Base-by-base conservation (phyloP, 495 filamentous ascomycete species). In the Zalerion maritima region DNA sequence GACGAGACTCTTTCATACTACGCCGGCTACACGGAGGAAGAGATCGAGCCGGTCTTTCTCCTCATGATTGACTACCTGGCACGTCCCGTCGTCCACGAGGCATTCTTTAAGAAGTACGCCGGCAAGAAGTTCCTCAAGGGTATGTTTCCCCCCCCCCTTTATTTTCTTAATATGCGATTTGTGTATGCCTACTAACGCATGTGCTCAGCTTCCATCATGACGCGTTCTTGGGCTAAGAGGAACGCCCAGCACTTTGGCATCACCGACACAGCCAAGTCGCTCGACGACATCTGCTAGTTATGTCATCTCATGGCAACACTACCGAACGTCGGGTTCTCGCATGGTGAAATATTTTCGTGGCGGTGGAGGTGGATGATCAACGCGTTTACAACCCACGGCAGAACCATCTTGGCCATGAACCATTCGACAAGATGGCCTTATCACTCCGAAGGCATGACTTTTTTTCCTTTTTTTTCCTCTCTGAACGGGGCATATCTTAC, bases 71-170 rank as follows among this genome's bases (percentile, higher is more conserved):
- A 96, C 47, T 96, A 96, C 46, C 73, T 96, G 19, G 76, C 74
- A 33, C 70, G 75, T 6, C 89, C 91, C 18, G 82, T 94, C 24
- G 67, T 68, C 21, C 89, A 96, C 42, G 84, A 94, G 53, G 89
- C 91, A 11, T 96, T 97, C 69, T 96, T 92, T 67, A 89, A 87
- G 67, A 97, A 97, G 52, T 97, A 97, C 47, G 89, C 91, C 10
- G 89, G 83, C 69, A 96, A 94, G 64, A 92, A 87, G 55, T 97
- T 94, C 57, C 55, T 94, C 45, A 94, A 94, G 62, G 87, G 89
- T 85, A 70, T 47, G 56, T 37, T 11, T 24, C 31, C 2, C n/a
- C 22, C 6, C 14, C 24, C 18, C 5, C 8, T 21, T 2, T 19
- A 6, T 19, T 28, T 28, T 36, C 18, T 17, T 31, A 20, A 13